Evolutionary conservation across 2,329 filamentous ascomycete species (phyloP).

Genomic region (Geosmithia putterillii): DNA sequence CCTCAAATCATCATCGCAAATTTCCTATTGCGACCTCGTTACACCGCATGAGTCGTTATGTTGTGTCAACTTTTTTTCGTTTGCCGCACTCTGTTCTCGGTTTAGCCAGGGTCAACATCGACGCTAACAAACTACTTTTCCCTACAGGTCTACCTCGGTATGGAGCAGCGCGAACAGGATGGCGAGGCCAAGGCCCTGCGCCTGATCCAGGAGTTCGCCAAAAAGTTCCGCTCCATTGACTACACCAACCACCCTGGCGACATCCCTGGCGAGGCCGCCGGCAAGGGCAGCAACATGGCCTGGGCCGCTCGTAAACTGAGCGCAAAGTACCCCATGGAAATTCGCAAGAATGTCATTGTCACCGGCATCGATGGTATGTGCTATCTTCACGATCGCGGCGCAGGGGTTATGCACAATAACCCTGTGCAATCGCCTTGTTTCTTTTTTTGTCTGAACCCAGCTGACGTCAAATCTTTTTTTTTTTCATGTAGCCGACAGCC

Average conservation of each 20-base stretch:
- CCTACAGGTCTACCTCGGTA: slow-evolving; percentile 55
- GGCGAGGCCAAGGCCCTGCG: slow-evolving; percentile 48
- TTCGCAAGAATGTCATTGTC: slow-evolving; percentile 50
- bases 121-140: slow-evolving; percentile 2
- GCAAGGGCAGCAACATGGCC: slow-evolving; percentile 63
- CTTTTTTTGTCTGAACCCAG: not conserved
- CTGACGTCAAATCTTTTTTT: slow-evolving; percentile 1
- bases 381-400: too few species aligned
- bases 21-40: not conserved
- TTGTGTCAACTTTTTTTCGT: not conserved
- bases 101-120: not conserved
- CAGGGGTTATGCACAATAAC: not conserved
- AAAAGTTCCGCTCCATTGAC: slow-evolving; percentile 54
- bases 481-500: slow-evolving; percentile 48
- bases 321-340: slow-evolving; percentile 40
- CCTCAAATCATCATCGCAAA: not conserved
- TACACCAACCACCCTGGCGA: slow-evolving; percentile 55
- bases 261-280: slow-evolving; percentile 55
- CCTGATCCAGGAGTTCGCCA: slow-evolving; percentile 49
- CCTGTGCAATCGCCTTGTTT: not conserved
- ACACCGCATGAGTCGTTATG: not conserved
- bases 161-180: slow-evolving; percentile 56
- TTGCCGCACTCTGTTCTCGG: not conserved
- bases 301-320: slow-evolving; percentile 59
- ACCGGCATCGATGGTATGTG: slow-evolving; percentile 61